Evolutionary conservation across 345 rosid species (phyloP), one percentile per base, ranked within the genome.

Genomic region (Eucalyptus sideroxylon): DNA sequence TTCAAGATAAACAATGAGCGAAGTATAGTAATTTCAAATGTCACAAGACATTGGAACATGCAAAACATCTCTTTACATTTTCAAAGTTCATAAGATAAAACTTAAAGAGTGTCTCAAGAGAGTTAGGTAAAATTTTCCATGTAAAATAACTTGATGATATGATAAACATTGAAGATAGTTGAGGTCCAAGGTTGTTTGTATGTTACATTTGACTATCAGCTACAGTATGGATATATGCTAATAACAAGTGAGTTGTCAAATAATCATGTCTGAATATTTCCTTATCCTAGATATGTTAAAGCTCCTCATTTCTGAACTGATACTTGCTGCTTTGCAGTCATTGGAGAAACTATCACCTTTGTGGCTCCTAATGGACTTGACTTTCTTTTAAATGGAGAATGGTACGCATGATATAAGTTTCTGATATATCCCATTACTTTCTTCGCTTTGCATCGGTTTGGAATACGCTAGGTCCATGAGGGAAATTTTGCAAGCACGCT

Each of bases 361-460:
- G 92, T 94, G 86, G 89, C 97, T 86, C 98, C 99, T 81, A 80
- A 93, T 69, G 97, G 92, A 88, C 92, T 93, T 87, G 91, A 91
- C 56, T 95, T 98, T 83, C 93, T 98, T 91, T 96, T 97, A 30
- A 97, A 98, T 91, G 99, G 99, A 92, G 99, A 98, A 95, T 98
- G 99, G 99, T 98, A 93, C 62, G 95, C 53, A 47, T 30, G 86
- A 42, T 44, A 77, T 45, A 49, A 42, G 88, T 51, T 44, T 69
- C 47, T 9, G 87, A 30, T 42, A 86, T 88, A 45, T 81, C 12
- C 50, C 88, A 50, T 31, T 65, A 26, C 44, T 31, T 40, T 8
- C 2, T 53, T 50, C 26, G 69, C 4, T 37, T 87, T 59, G 88
- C 11, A 34, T 86, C 37, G 7, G 37, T 40, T 37, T 72, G 82